Base-by-base conservation (phyloP, 495 filamentous ascomycete genomes). In the Hamigera avellanea region DNA sequence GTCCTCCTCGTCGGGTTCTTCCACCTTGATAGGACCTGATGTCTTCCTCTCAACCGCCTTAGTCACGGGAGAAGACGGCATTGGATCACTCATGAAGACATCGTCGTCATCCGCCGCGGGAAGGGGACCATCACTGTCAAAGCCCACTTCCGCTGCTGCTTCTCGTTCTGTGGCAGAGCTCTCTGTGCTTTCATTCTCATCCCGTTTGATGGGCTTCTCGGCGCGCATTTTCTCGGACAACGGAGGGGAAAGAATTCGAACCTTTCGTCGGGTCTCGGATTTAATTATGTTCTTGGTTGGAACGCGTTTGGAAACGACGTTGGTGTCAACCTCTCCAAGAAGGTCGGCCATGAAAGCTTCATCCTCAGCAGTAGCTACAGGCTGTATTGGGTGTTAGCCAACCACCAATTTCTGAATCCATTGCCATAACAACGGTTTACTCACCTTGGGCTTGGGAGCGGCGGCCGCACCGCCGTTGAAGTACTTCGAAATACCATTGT, bases 401-500 rank as follows among this genome's bases (percentile, higher is more conserved):
- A 30, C 14, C 5, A 23, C 5, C 21, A 4, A 5, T 5, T 23
- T 6, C 5, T 15, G 28, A 4, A 13, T 4, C 14, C 28, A n/a
- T n/a, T n/a, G n/a, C n/a, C n/a, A n/a, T n/a, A 30, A 6, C n/a
- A 30, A 4, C 28, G 28, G 28, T 15, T n/a, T 15, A 52, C 59
- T 44, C 56, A 85, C 86, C 70, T 93, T 98, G 1, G 81, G 71
- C 53, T 91, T 95, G 15, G 76, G 69, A 14, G 75, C 55, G 34
- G 74, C 64, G 28, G 72, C 59, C 37, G 75, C 70, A 28, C 83
- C 81, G 43, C 76, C 80, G 49, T 73, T 93, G 57, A 98, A 95
- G 57, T 91, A 98, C 45, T 89, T 91, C 46, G 78, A 81, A 48
- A 98, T 95, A 46, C 84, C 80, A 40, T 85, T 81, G 56, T 93